Conservation (phyloP, 495 filamentous ascomycete genomes). For the Clohesyomyces aquaticus region DNA sequence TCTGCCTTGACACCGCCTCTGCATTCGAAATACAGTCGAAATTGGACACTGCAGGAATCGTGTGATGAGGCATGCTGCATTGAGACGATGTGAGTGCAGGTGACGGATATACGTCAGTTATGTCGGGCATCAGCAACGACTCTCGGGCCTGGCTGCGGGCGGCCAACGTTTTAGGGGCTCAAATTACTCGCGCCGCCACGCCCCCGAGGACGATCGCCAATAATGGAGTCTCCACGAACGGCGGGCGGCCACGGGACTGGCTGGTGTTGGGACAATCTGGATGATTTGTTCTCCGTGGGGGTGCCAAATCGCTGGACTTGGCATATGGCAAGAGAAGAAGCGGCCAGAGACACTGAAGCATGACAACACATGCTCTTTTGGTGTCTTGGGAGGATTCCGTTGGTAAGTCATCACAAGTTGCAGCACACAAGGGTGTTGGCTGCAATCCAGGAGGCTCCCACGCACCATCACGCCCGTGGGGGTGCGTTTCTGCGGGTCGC, state of each 20-base stretch:
- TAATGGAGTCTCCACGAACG: conserved; percentile 10
- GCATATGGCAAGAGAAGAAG: not conserved
- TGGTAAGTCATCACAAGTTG: not conserved
- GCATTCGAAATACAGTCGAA: not conserved
- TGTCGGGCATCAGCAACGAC: conserved; percentile 26
- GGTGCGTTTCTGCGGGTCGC: conserved; percentile 18
- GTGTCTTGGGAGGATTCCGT: not conserved
- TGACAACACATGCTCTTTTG: not conserved
- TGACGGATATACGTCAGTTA: conserved; percentile 22
- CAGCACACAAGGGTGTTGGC: not conserved
- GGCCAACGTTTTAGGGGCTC: conserved; percentile 10
- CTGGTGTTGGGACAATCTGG: not conserved
- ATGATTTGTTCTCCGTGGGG: not conserved
- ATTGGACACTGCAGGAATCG: conserved; percentile 11
- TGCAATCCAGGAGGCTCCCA: conserved; percentile 1
- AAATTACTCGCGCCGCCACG: not conserved
- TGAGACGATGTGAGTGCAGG: not conserved
- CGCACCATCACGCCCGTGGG: conserved; percentile 22
- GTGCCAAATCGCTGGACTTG: not conserved
- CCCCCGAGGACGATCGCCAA: not conserved
- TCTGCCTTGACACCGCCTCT: not conserved
- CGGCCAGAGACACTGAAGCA: not conserved
- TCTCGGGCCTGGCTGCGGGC: conserved; percentile 9
- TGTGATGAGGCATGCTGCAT: conserved; percentile 2
- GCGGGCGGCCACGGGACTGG: not conserved